Conservation (phyloP, 495 filamentous ascomycete genomes). For the Xylaria castorea region DNA sequence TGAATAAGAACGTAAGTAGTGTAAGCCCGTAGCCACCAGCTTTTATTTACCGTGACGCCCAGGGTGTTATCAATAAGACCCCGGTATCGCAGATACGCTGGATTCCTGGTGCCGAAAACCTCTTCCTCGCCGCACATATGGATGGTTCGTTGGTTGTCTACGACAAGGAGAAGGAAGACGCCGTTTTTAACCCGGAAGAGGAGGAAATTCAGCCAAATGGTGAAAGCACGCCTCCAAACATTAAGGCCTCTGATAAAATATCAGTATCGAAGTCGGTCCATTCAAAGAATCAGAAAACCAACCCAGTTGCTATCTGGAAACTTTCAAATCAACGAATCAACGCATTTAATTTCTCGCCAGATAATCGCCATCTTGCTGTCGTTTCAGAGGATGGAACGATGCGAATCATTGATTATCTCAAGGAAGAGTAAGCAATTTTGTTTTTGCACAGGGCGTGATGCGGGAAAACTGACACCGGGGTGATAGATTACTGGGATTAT, state of each 20-base stretch:
- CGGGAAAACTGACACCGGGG: constrained; percentile 7
- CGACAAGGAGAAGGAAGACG: constrained; percentile 98
- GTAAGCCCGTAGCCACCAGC: background rate
- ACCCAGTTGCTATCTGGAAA: constrained; percentile 91
- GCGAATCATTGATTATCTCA: constrained; percentile 87
- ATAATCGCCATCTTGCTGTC: constrained; percentile 84
- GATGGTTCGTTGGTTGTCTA: constrained; percentile 95
- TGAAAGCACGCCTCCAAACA: constrained; percentile 49
- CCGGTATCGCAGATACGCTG: constrained; percentile 88
- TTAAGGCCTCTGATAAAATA: constrained; percentile 50
- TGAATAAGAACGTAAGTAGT: constrained; percentile 86
- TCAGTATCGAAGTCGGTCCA: constrained; percentile 86
- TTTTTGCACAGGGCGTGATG: constrained; percentile 23
- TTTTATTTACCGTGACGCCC: constrained; percentile 24
- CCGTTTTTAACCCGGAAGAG: constrained; percentile 59
- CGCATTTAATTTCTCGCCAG: constrained; percentile 87
- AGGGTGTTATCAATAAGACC: constrained; percentile 85
- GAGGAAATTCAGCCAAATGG: constrained; percentile 46
- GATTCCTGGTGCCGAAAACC: constrained; percentile 91
- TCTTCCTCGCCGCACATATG: constrained; percentile 92
- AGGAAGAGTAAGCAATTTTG: constrained; percentile 73
- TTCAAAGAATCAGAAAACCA: constrained; percentile 90
- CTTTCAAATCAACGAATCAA: constrained; percentile 88
- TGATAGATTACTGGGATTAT: constrained; percentile 78
- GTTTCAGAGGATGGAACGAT: constrained; percentile 92